A percentile compares a stretch with the other conserved stretches of the same genome.
These are phyloP conservation scores for Bipolaris oryzae DNA, from an alignment of 2,329 filamentous ascomycete genomes.

Conservation along the genomic window DNA sequence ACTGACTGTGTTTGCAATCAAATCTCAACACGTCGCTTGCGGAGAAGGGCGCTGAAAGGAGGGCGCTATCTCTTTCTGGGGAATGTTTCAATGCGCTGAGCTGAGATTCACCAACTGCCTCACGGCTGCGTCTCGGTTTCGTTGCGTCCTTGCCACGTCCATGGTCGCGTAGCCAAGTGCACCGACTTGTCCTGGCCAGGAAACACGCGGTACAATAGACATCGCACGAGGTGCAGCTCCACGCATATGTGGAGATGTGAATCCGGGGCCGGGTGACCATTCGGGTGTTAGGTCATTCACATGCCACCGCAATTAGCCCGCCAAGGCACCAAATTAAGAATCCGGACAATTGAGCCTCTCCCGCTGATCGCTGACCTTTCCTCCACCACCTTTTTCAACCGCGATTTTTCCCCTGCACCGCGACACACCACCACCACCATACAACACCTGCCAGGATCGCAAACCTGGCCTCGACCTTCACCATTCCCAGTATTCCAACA, in stretches of 20 bases:
- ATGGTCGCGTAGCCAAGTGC: neutral
- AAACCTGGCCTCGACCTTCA: slow-evolving; percentile 38
- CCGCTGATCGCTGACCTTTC: slow-evolving; percentile 26
- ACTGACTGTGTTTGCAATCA: neutral
- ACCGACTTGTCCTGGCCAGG: neutral
- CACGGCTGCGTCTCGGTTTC: neutral
- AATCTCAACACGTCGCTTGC: neutral
- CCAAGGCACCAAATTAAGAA: slow-evolving; percentile 34
- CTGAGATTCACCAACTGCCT: neutral
- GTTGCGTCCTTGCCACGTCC: neutral
- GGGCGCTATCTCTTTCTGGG: slow-evolving; percentile 1
- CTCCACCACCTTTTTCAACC: slow-evolving; percentile 22
- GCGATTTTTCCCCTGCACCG: slow-evolving; percentile 19
- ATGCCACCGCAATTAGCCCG: slow-evolving; percentile 24
- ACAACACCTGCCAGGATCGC: slow-evolving; percentile 32
- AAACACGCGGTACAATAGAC: slow-evolving; percentile 5
- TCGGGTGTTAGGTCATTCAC: slow-evolving; percentile 30
- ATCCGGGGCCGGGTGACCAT: slow-evolving; percentile 22
- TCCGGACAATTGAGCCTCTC: slow-evolving; percentile 27
- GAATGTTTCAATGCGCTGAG: neutral
- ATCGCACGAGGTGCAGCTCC: slow-evolving; percentile 11
- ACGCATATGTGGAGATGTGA: slow-evolving; percentile 16
- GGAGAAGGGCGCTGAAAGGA: neutral
- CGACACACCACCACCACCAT: slow-evolving; percentile 21
- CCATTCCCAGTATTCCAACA: slow-evolving; percentile 29